Conservation (phyloP, 768 basidiomycete species). For the Galerina marginata region DNA sequence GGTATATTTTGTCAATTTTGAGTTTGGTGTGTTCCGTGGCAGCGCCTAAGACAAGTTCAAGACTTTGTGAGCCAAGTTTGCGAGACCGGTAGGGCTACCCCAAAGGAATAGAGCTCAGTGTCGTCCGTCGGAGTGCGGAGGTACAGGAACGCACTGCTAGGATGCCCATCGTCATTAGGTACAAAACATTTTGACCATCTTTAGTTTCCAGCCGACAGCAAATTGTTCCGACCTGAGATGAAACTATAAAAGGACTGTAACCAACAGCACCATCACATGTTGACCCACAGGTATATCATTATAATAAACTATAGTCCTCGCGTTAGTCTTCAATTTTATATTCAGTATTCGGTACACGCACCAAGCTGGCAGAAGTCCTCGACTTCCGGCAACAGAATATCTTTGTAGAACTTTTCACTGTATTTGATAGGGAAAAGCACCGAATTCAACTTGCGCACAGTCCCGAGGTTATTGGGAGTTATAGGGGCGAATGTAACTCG, state of each 20-base stretch:
- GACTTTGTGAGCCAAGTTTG: conserved; percentile 72
- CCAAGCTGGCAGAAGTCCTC: conserved; percentile 90
- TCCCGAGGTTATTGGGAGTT: conserved; percentile 84
- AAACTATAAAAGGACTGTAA: conserved; percentile 21
- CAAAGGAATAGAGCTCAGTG: conserved; percentile 10
- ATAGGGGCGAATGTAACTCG: conserved; percentile 76
- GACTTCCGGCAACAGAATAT: conserved; percentile 74
- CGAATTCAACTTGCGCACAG: conserved; percentile 69
- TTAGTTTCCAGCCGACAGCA: conserved; percentile 84
- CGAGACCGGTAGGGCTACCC: conserved; percentile 84
- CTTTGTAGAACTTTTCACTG: conserved; percentile 86
- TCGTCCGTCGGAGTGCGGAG: neutral
- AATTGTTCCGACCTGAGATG: conserved; percentile 72
- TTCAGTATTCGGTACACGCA: conserved; percentile 33
- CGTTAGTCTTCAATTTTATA: conserved; percentile 2
- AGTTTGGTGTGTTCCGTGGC: conserved; percentile 64
- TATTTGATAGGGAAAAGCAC: conserved; percentile 92
- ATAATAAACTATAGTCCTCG: conserved; percentile 71
- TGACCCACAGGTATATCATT: conserved; percentile 79
- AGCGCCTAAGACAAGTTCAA: conserved; percentile 69
- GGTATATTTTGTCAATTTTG: conserved; percentile 72
- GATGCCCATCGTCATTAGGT: conserved; percentile 93
- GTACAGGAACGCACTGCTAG: conserved; percentile 62
- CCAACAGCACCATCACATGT: conserved; percentile 12
- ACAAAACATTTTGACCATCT: conserved; percentile 60